Evolutionary conservation across 106 monocot species (phyloP), one percentile per base, ranked within the genome.

Genomic region (Vanilla planifolia): DNA sequence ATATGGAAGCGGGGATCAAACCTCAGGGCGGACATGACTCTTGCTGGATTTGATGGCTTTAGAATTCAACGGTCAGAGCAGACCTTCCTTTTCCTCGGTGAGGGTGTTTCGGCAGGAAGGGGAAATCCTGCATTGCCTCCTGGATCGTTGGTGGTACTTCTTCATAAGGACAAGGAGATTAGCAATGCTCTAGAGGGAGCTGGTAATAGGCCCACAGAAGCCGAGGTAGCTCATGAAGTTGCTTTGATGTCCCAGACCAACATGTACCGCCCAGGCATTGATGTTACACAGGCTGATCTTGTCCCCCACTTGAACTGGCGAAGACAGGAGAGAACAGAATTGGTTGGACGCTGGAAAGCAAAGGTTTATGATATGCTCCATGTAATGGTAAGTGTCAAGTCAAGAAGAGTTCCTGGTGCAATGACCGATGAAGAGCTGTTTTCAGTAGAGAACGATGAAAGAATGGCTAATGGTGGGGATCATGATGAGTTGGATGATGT

Each of bases 131-230:
- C 72, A 21, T 43, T 98, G 63, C 58, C 69, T 26, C 85, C 87
- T 4, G 96, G 96, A 1, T 98, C 91, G 2, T 63, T 98, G 33
- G 65, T 98, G 57, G 91, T 91, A 19, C 79, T 98, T 19, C 27
- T 81, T 0, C 96, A 98, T 30, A 98, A 98, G 75, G 91, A 98
- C 32, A 98, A 88, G 65, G 96, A 98, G 70, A 88, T 98, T 25
- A 91, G 84, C 0, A 89, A 91, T 73, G 96, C 91, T 7, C 68
- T 98, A 6, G 91, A 98, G 63, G 96, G 96, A n/a, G 91, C 96
- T 33, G 96, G 96, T 0, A 79, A 77, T 4, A 75, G 62, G 53
- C 96, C 96, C 0, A 85, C 91, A 2, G 96, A 91, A 43, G 68
- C 88, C 1, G 96, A 98, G 84, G 96, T 91, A 5, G 84, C 82